Conservation (phyloP, 192 early-diverging fungal species). For the Cladochytrium replicatum region DNA sequence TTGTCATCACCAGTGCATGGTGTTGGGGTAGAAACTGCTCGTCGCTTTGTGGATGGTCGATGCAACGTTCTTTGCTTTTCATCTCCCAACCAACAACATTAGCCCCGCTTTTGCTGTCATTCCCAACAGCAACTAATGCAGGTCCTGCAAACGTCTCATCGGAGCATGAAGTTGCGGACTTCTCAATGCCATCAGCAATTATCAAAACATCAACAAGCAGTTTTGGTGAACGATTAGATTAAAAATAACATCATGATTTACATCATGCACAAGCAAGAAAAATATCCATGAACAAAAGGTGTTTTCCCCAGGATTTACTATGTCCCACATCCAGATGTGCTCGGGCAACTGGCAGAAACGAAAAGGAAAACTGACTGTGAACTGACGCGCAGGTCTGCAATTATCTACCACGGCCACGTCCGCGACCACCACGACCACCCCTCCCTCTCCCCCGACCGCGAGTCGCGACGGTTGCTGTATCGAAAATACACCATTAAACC, state of each 20-base stretch:
- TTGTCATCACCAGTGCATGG: constrained; percentile 49
- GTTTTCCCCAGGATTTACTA: too few relatives aligned
- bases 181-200: constrained; percentile 23
- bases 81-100: constrained; percentile 22
- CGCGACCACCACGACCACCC: constrained; percentile 17
- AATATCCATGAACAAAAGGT: too few relatives aligned
- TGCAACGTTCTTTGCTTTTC: constrained; percentile 41
- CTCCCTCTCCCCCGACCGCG: constrained; percentile 1
- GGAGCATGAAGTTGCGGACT: constrained; percentile 28
- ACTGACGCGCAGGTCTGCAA: too few relatives aligned
- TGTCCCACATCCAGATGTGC: too few relatives aligned
- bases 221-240: too few relatives aligned
- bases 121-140: constrained; percentile 12
- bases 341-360: too few relatives aligned
- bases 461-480: neutral
- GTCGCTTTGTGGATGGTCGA: constrained; percentile 30
- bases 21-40: constrained; percentile 35
- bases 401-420: constrained; percentile 14
- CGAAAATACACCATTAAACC: too few relatives aligned
- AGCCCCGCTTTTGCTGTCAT: constrained; percentile 13
- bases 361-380: too few relatives aligned
- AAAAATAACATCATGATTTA: too few relatives aligned
- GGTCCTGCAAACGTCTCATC: constrained; percentile 25
- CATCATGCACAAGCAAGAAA: too few relatives aligned
- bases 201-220: too few relatives aligned